Evolutionary conservation across 179 eudicot species (phyloP), one percentile per base, ranked within the genome.

Genomic region (Kewa caespitosa): DNA sequence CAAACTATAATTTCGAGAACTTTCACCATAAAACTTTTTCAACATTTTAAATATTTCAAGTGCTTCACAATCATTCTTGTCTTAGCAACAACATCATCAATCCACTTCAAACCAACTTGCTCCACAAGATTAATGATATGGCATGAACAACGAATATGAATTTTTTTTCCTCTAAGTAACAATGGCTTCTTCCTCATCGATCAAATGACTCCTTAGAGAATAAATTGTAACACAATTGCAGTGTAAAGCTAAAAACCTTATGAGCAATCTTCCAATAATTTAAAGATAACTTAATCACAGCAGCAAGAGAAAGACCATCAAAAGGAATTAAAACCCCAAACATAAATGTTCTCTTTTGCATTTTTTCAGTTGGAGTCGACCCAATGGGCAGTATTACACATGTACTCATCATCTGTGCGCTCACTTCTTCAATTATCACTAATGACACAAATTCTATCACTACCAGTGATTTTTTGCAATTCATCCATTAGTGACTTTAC

Each of bases 311-410:
- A 8, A 39, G 20, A 30, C 43, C 43, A 64, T 74, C 77, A 46
- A 27, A 72, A 33, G 38, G 70, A 6, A 42, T 31, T 37, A 43
- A 43, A 62, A 41, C 48, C 25, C 34, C 43, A 33, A 74, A 63
- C 41, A 33, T 61, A 39, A 74, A 39, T 36, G 42, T 62, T 64
- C 77, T 62, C 27, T 28, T 63, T 43, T 74, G 77, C 34, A 64
- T 32, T 22, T 30, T 70, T 74, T 70, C 70, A 74, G 27, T 74
- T 67, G 43, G 34, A 33, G 22, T 50, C 77, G 46, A 63, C 60
- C 77, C 67, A 72, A 30, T 57, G 75, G 64, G 70, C 77, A n/a
- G 27, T 64, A 7, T 63, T 30, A 39, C 77, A 74, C 60, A 42
- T 74, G 43, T 23, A 74, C 9, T 43, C 20, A 22, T 74, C 70